Evolutionary conservation across 257 asterid species (phyloP).

Genomic region (Ajuga chamaepitys): DNA sequence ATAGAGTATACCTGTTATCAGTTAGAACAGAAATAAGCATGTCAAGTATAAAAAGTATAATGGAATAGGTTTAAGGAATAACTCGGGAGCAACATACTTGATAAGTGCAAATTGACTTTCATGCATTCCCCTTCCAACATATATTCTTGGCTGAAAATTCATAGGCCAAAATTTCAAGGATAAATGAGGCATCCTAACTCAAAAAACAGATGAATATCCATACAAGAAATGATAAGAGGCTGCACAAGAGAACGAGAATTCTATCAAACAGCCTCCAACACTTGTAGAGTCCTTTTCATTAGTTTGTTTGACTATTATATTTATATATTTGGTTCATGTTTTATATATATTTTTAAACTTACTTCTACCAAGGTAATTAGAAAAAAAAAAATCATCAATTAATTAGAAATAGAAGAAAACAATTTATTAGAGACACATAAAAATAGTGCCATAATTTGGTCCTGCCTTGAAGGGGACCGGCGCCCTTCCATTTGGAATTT

Average conservation of each 20-base stretch:
- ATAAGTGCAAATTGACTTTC: constrained; percentile 75
- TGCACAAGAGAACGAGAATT: neutral
- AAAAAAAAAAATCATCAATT: too few relatives aligned
- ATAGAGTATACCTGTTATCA: constrained; percentile 58
- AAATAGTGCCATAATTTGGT: too few relatives aligned
- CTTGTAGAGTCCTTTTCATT: too few relatives aligned
- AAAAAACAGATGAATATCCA: constrained; percentile 11
- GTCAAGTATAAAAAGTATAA: constrained; percentile 10
- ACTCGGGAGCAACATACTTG: constrained; percentile 40
- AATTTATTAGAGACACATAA: too few relatives aligned
- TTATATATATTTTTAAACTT: too few relatives aligned
- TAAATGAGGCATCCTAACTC: constrained; percentile 5
- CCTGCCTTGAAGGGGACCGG: too few relatives aligned
- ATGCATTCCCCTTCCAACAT: constrained; percentile 88
- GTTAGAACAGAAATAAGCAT: neutral
- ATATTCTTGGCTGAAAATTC: constrained; percentile 68
- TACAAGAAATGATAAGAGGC: neutral
- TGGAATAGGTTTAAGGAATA: constrained; percentile 3
- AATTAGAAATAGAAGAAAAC: too few relatives aligned
- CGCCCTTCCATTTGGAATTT: too few relatives aligned
- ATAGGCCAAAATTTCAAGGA: constrained; percentile 12
- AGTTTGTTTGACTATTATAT: too few relatives aligned
- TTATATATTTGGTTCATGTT: too few relatives aligned
- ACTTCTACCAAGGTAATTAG: too few relatives aligned
- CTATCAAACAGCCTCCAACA: neutral